Percentiles rank a stretch among this genome's conserved stretches.
These are phyloP conservation scores for Fusarium sp. DNA, from an alignment of 2,329 filamentous ascomycete species.

Conservation along the genomic window DNA sequence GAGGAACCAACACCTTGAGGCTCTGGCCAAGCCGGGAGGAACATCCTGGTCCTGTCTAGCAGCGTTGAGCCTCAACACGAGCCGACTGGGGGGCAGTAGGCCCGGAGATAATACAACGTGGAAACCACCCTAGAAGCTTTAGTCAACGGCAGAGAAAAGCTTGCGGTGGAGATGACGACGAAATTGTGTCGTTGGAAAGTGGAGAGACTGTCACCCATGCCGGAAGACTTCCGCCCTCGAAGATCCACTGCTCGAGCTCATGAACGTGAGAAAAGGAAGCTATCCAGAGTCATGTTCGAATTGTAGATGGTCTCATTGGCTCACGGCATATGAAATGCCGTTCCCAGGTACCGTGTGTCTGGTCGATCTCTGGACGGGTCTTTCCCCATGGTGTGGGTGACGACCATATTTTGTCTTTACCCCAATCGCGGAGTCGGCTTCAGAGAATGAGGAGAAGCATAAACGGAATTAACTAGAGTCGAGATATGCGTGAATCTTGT, in stretches of 20 bases:
- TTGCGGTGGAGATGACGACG: slow-evolving; percentile 26
- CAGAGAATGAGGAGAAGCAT: slow-evolving; percentile 40
- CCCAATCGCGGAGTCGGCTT: slow-evolving; percentile 18
- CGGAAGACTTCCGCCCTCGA: slow-evolving; percentile 29
- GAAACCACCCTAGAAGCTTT: slow-evolving; percentile 11
- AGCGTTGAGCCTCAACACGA: slow-evolving; percentile 26
- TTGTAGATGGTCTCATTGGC: slow-evolving; percentile 16
- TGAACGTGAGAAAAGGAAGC: slow-evolving; percentile 8
- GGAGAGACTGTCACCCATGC: slow-evolving; percentile 6
- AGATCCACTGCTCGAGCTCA: slow-evolving; percentile 10
- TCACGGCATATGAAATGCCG: slow-evolving; percentile 24
- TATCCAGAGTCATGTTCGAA: slow-evolving; percentile 23
- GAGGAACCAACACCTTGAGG: slow-evolving; percentile 4
- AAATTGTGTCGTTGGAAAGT: slow-evolving; percentile 25
- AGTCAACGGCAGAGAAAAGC: slow-evolving; percentile 7
- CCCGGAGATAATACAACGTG: slow-evolving; percentile 16
- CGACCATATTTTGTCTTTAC: slow-evolving; percentile 8
- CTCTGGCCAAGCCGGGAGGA: slow-evolving; percentile 33
- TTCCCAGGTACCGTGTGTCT: slow-evolving; percentile 10
- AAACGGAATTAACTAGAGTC: slow-evolving; percentile 2
- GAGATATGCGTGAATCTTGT: slow-evolving; percentile 1
- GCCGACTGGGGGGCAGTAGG: not conserved
- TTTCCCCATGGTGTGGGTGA: slow-evolving; percentile 18
- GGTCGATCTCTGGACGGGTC: slow-evolving; percentile 25
- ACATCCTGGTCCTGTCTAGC: slow-evolving; percentile 2